These are phyloP conservation scores for Bipolaris bicolor DNA, from an alignment of 2,329 filamentous ascomycete genomes.

Conservation along the genomic window DNA sequence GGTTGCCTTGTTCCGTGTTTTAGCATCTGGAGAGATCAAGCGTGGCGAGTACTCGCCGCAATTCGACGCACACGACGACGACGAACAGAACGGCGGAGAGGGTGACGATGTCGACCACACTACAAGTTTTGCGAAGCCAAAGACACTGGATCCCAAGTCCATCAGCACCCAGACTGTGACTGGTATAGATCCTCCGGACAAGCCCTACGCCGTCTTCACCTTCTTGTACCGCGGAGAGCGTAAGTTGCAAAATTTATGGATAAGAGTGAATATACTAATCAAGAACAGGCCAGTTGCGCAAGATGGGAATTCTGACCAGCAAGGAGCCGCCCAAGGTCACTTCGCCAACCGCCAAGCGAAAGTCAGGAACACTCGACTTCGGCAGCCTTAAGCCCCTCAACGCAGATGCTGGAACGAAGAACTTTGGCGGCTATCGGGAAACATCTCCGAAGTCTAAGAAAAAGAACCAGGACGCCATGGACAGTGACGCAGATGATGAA, in stretches of 20 bases:
- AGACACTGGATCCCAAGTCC: conserved; percentile 92
- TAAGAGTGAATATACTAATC: conserved; percentile 18
- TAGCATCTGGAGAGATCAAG: conserved; percentile 96
- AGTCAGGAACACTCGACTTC: conserved; percentile 84
- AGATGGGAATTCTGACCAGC: conserved; percentile 86
- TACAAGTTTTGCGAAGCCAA: conserved; percentile 96
- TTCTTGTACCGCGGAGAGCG: conserved; percentile 97
- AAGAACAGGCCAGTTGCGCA: conserved; percentile 81
- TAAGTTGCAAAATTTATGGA: conserved; percentile 58
- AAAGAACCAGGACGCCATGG: conserved; percentile 64
- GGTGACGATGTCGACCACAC: conserved; percentile 93
- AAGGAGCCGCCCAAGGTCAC: conserved; percentile 65
- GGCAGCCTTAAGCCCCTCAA: conserved; percentile 84
- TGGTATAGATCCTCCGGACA: conserved; percentile 92
- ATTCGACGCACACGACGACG: conserved; percentile 95
- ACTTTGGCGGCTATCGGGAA: conserved; percentile 85
- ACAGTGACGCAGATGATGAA: conserved; percentile 76
- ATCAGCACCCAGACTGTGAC: conserved; percentile 99
- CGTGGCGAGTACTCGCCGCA: conserved; percentile 97
- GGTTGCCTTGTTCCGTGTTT: conserved; percentile 91
- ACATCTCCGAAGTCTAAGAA: conserved; percentile 60
- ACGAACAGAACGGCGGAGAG: conserved; percentile 69
- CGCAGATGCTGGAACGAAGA: conserved; percentile 77
- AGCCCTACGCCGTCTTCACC: conserved; percentile 95
- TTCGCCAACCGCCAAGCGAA: conserved; percentile 71